Conservation (phyloP, 2,329 filamentous ascomycete genomes). For the Aspergillus sojae region DNA sequence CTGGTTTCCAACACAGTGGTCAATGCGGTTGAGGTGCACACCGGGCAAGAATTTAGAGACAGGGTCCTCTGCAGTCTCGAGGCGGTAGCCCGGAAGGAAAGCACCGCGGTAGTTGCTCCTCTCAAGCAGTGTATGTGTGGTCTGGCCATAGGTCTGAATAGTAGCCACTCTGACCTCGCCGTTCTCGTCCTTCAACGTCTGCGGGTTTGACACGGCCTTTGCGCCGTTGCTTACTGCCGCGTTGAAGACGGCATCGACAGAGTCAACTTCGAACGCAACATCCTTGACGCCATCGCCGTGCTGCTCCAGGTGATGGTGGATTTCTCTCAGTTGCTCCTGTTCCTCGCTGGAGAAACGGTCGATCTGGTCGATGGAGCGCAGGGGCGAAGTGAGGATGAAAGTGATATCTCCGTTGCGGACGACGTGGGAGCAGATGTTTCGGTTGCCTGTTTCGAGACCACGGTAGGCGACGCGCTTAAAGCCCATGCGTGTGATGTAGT, state of each 20-base stretch:
- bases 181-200: constrained; percentile 62
- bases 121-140: constrained; percentile 87
- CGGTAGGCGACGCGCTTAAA: constrained; percentile 81
- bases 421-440: constrained; percentile 81
- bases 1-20: constrained; percentile 98
- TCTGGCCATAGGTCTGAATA: constrained; percentile 92
- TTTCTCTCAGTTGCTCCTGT: constrained; percentile 66
- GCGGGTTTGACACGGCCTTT: constrained; percentile 46
- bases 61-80: constrained; percentile 53
- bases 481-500: constrained; percentile 85
- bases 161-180: constrained; percentile 74
- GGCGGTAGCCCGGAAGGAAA: constrained; percentile 82
- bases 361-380: constrained; percentile 65
- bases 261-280: constrained; percentile 91
- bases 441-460: constrained; percentile 84
- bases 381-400: constrained; percentile 46
- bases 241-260: constrained; percentile 76
- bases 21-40: constrained; percentile 73
- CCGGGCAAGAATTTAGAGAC: constrained; percentile 57
- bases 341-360: constrained; percentile 62
- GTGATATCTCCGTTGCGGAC: constrained; percentile 46
- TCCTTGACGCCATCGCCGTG: constrained; percentile 96
- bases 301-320: constrained; percentile 79
- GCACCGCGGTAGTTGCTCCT: constrained; percentile 69
- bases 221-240: constrained; percentile 64